Evolutionary conservation across 768 basidiomycete genomes (phyloP), one percentile per base, ranked within the genome.

Genomic region (Phlegmacium glaucopus): DNA sequence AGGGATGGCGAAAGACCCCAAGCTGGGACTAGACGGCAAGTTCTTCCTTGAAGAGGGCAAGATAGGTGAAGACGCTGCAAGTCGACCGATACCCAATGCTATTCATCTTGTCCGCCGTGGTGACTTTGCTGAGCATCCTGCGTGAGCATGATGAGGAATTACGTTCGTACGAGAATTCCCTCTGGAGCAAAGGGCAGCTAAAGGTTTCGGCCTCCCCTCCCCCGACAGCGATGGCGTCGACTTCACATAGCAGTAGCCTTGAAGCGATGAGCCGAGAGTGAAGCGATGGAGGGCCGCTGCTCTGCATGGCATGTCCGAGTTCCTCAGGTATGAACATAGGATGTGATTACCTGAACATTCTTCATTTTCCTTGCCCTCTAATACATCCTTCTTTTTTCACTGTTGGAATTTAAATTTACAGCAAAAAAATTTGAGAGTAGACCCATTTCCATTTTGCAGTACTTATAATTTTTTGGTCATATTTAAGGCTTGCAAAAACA

Each of bases 1-100:
- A 61, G 78, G 80, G 18, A 98, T 98, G 77, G 80, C 83, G 47
- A 90, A 94, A 69, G 96, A 99, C 63, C 65, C 80, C 10, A 80
- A 80, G 50, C 82, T 99, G 10, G 82, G 83, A 2, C 76, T 99
- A 11, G 79, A 83, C 1, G 92, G 87, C 65, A 97, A 97, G 63
- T 95, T 99, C 72, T 98, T 97, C 82, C 76, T 99, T 43, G 96
- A 97, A 63, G 94, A 97, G 65, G 90, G 88, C 57, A 98, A 97
- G 74, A 95, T 96, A 67, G 87, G 84, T 27, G 88, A 92, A 70
- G 89, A 94, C 58, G 69, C 84, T 32, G 76, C 88, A 12, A 88
- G 79, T 54, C 81, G 90, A 60, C 90, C 90, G 8, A 95, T 95
- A 57, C 96, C 96, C 29, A 96, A 94, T 59, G 92, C 96, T 26